These are phyloP conservation scores for Carallia brachiata DNA, from an alignment of 345 rosid genomes.

Conservation along the genomic window DNA sequence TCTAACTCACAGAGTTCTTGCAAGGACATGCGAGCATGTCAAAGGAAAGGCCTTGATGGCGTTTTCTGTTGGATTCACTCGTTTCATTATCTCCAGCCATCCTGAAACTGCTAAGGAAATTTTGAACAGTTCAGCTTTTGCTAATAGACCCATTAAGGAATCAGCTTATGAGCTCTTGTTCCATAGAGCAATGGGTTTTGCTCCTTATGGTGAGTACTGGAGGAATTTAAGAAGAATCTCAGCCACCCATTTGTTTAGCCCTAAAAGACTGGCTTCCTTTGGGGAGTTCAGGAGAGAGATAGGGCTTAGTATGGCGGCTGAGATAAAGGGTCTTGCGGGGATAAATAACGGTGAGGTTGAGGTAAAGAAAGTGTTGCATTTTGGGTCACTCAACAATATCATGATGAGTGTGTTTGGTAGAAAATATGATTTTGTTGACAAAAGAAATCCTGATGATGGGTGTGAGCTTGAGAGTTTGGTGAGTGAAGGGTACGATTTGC, in stretches of 20 bases:
- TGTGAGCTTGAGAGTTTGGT: conserved; percentile 57
- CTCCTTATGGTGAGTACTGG: conserved; percentile 84
- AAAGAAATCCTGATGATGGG: conserved; percentile 20
- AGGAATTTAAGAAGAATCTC: conserved; percentile 79
- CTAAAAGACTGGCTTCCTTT: conserved; percentile 48
- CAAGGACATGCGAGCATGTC: conserved; percentile 30
- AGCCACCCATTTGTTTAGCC: conserved; percentile 75
- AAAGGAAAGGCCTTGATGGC: conserved; percentile 60
- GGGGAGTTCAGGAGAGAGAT: conserved; percentile 43
- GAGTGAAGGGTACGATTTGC: conserved; percentile 66
- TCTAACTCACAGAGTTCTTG: conserved; percentile 57
- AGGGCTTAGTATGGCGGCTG: conserved; percentile 50
- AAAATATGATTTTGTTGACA: conserved; percentile 49
- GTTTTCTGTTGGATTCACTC: conserved; percentile 74
- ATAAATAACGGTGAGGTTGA: conserved; percentile 37
- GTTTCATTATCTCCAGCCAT: conserved; percentile 65
- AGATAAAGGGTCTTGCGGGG: conserved; percentile 30
- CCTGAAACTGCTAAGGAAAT: conserved; percentile 77
- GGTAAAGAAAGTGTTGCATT: conserved; percentile 55
- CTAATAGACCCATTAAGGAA: conserved; percentile 77
- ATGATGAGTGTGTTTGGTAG: conserved; percentile 73
- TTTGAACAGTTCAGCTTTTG: conserved; percentile 72
- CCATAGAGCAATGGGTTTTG: conserved; percentile 84
- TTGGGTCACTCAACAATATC: conserved; percentile 70
- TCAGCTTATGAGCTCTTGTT: conserved; percentile 80